Conservation (phyloP, 2,329 filamentous ascomycete species). For the Phoma herbarum region DNA sequence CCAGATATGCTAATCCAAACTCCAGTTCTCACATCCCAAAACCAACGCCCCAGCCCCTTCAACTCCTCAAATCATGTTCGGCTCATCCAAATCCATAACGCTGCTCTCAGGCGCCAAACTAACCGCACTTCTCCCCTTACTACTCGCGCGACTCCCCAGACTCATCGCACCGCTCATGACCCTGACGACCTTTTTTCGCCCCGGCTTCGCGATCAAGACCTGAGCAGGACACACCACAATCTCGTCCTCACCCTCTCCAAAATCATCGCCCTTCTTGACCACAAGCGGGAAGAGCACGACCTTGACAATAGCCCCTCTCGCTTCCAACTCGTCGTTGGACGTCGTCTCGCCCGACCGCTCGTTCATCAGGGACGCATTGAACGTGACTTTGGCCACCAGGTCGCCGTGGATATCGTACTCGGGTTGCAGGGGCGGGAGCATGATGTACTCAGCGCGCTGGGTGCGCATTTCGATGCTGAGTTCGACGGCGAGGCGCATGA, state of each 20-base stretch:
- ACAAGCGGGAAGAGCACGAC: constrained; percentile 96
- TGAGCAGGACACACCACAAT: constrained; percentile 95
- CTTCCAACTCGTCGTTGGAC: constrained; percentile 83
- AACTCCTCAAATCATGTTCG: constrained; percentile 13
- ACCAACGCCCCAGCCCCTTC: neutral
- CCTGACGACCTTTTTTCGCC: constrained; percentile 59
- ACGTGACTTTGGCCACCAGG: constrained; percentile 83
- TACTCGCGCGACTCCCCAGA: constrained; percentile 46
- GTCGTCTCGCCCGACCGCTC: constrained; percentile 78
- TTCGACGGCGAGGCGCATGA: constrained; percentile 87
- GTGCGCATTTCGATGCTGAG: constrained; percentile 97
- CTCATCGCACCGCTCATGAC: constrained; percentile 62
- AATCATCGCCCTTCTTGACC: constrained; percentile 92
- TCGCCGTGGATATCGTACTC: constrained; percentile 96
- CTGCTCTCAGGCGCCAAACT: constrained; percentile 44
- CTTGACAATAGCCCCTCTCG: constrained; percentile 78
- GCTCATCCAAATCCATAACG: constrained; percentile 46
- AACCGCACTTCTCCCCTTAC: constrained; percentile 39
- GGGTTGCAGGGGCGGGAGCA: constrained; percentile 93
- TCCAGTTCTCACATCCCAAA: neutral
- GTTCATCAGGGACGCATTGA: constrained; percentile 95
- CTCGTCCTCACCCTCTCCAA: constrained; percentile 87
- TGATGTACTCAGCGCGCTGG: constrained; percentile 96
- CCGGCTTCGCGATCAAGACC: constrained; percentile 74
- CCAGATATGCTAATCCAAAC: neutral